Percentiles rank a stretch among this genome's conserved stretches.
Evolutionary conservation across 2,329 filamentous ascomycete species (phyloP).

Genomic region (Xylaria multiplex): DNA sequence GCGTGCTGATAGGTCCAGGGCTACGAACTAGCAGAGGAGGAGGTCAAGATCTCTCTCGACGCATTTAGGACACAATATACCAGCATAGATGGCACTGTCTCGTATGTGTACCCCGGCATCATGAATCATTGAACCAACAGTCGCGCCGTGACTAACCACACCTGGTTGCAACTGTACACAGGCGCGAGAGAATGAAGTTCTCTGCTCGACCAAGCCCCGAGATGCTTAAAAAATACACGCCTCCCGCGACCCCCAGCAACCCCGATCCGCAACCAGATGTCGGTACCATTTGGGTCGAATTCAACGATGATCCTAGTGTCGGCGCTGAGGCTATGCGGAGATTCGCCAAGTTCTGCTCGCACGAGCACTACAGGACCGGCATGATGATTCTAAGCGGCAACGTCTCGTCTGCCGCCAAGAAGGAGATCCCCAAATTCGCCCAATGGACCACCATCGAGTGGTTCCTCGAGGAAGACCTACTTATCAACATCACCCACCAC

Average conservation of each 20-base stretch:
- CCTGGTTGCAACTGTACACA: constrained; percentile 51
- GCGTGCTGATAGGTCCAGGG: constrained; percentile 66
- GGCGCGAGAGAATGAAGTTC: constrained; percentile 86
- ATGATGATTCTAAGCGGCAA: constrained; percentile 87
- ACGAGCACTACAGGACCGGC: constrained; percentile 86
- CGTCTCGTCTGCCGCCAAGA: constrained; percentile 87
- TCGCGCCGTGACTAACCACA: constrained; percentile 21
- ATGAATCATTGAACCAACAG: neutral
- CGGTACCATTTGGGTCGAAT: constrained; percentile 93
- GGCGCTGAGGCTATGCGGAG: constrained; percentile 92
- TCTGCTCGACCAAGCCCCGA: constrained; percentile 83
- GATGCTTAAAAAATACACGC: constrained; percentile 87
- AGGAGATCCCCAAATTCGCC: constrained; percentile 81
- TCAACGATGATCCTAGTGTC: constrained; percentile 79
- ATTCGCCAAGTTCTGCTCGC: constrained; percentile 84
- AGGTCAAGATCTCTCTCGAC: constrained; percentile 87
- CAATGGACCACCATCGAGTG: constrained; percentile 86
- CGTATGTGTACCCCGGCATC: constrained; percentile 65
- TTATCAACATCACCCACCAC: constrained; percentile 98
- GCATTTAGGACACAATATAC: constrained; percentile 79
- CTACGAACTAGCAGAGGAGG: constrained; percentile 89
- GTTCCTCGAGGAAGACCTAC: constrained; percentile 93
- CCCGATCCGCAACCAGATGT: constrained; percentile 78
- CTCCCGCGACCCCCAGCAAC: constrained; percentile 73
- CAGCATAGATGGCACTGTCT: constrained; percentile 76